These are phyloP conservation scores for Aurifilum marmelostoma DNA, from an alignment of 2,329 filamentous ascomycete species.

Conservation along the genomic window DNA sequence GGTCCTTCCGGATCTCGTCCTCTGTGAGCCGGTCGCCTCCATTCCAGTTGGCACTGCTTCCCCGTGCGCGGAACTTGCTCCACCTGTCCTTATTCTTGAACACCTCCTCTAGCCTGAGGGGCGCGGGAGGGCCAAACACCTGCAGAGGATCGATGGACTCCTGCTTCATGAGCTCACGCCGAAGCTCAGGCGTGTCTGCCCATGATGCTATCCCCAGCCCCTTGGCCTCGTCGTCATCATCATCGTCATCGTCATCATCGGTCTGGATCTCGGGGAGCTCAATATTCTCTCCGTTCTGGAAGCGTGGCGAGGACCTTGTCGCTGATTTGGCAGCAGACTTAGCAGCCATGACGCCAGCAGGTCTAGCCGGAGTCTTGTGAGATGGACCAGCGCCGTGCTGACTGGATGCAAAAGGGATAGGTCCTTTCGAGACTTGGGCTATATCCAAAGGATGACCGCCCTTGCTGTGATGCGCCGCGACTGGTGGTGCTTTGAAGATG, in stretches of 20 bases:
- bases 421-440: constrained; percentile 84
- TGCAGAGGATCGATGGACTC: constrained; percentile 82
- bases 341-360: constrained; percentile 46
- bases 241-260: constrained; percentile 87
- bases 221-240: constrained; percentile 62
- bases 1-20: constrained; percentile 81
- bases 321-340: constrained; percentile 65
- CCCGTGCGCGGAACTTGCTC: constrained; percentile 86
- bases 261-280: constrained; percentile 94
- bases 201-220: constrained; percentile 68
- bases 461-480: constrained; percentile 70
- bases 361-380: constrained; percentile 73
- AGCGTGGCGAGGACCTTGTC: constrained; percentile 75
- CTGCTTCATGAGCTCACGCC: constrained; percentile 74
- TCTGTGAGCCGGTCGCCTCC: constrained; percentile 80
- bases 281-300: constrained; percentile 87
- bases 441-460: constrained; percentile 75
- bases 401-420: constrained; percentile 84
- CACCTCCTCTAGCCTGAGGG: constrained; percentile 94
- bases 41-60: constrained; percentile 94
- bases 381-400: constrained; percentile 55
- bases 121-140: constrained; percentile 87
- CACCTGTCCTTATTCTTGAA: constrained; percentile 88
- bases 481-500: constrained; percentile 68
- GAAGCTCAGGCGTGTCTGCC: constrained; percentile 86